Base-by-base conservation (phyloP, 768 basidiomycete genomes). In the Imleria badia region DNA sequence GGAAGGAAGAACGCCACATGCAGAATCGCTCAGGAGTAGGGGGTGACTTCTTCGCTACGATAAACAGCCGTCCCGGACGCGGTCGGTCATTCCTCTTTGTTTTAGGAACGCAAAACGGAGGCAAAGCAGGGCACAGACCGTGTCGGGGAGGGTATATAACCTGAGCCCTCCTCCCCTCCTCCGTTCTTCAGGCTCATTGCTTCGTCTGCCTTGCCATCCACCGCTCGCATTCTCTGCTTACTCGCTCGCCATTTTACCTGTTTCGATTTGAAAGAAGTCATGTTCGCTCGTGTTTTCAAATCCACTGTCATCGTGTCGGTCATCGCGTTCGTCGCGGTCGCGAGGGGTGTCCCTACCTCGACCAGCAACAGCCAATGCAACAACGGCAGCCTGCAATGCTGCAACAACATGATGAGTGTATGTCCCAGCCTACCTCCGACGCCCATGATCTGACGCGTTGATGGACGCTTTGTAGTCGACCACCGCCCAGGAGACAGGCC, bases 131-230 rank as follows among this genome's bases (percentile, higher is more conserved):
- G 40, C 59, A 58, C 44, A 20, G 56, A 44, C 56, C 48, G 41
- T 40, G 49, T 48, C 53, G 20, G 13, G n/a, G 52, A 52, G 47
- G 46, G 39, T 62, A 62, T 60, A 62, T 49, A 61, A 36, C 23
- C 46, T 40, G 22, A 26, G 0, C 19, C 31, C 19, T 11, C 12
- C 19, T 26, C 19, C 23, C 35, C n/a, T 12, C 3, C 17, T 15
- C 22, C 23, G 8, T 42, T 39, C 48, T 42, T 29, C 40, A 58
- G 35, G 39, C 40, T 42, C 45, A 6, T 36, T 38, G 43, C 40
- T 38, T 51, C 35, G 22, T 38, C 20, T 17, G 15, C 41, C 23
- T 46, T 17, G 26, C 29, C 36, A 36, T 58, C 30, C 29, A 11
- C 17, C 36, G 22, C 30, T 51, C 33, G 15, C 42, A 4, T 26